Evolutionary conservation across 345 rosid species (phyloP).

Genomic region (Eucalyptus erythrocorys): DNA sequence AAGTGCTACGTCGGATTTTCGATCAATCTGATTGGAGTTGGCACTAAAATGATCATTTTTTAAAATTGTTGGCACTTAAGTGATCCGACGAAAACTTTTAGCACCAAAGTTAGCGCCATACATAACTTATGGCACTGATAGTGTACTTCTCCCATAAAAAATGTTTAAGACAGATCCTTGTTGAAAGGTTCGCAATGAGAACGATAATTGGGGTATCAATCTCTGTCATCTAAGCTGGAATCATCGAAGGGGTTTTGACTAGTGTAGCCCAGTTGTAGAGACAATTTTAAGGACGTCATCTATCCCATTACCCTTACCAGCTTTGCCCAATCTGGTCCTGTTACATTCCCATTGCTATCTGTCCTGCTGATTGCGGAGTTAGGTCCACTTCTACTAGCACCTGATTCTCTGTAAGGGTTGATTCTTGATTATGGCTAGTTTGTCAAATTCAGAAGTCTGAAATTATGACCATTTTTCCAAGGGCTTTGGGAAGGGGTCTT

Average conservation of each 20-base stretch:
- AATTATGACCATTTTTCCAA: too few relatives aligned
- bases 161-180: background rate
- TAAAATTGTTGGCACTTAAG: too few relatives aligned
- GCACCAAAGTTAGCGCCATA: too few relatives aligned
- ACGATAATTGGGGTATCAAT: background rate
- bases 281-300: background rate
- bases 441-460: too few relatives aligned
- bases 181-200: background rate
- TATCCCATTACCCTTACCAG: background rate
- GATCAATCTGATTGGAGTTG: too few relatives aligned
- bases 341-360: background rate
- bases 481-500: too few relatives aligned
- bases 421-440: background rate
- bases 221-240: background rate
- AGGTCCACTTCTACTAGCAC: background rate
- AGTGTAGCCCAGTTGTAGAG: background rate
- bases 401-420: background rate
- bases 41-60: too few relatives aligned
- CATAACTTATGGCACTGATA: too few relatives aligned
- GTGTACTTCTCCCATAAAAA: too few relatives aligned
- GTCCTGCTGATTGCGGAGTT: background rate
- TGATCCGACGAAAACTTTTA: too few relatives aligned
- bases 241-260: background rate
- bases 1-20: too few relatives aligned
- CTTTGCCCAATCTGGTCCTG: background rate